Conservation (phyloP, 2,329 filamentous ascomycete species). For the Fusarium sp. region DNA sequence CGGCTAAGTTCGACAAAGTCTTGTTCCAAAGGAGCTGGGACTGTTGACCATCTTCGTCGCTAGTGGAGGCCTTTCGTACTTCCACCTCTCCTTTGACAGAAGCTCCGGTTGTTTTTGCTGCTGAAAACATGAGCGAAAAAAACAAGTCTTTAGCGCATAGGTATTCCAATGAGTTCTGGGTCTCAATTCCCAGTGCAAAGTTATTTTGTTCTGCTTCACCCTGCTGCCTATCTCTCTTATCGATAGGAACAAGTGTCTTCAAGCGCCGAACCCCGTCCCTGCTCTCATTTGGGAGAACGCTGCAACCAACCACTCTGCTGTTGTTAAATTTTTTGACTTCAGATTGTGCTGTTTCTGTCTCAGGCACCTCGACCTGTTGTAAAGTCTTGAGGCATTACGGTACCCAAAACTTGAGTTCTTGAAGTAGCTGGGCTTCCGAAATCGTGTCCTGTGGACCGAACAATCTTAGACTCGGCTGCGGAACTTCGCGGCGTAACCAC, state of each 20-base stretch:
- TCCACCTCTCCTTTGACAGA: background rate
- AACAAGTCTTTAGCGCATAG: conserved; percentile 14
- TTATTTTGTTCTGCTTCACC: background rate
- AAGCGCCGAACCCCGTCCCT: too few relatives aligned
- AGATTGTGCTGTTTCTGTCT: background rate
- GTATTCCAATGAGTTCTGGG: background rate
- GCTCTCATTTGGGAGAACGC: background rate
- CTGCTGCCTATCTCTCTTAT: too few relatives aligned
- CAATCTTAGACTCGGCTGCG: background rate
- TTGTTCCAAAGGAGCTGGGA: background rate
- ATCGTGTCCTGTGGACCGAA: background rate
- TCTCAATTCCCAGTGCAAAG: background rate
- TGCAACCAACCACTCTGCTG: conserved; percentile 2
- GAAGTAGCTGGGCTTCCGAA: background rate
- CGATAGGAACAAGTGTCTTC: too few relatives aligned
- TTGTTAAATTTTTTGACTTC: background rate
- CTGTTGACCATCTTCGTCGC: rapidly evolving
- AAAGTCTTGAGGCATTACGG: background rate
- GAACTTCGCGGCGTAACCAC: background rate
- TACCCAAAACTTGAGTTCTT: conserved; percentile 1
- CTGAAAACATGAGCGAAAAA: conserved; percentile 11
- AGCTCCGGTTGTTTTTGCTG: background rate
- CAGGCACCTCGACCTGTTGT: background rate
- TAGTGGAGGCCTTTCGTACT: too few relatives aligned
- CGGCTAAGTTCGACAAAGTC: background rate